Percentiles rank a stretch among this genome's conserved stretches.
Conservation (phyloP, 257 asterid genomes). For the Solanum sitiens region DNA sequence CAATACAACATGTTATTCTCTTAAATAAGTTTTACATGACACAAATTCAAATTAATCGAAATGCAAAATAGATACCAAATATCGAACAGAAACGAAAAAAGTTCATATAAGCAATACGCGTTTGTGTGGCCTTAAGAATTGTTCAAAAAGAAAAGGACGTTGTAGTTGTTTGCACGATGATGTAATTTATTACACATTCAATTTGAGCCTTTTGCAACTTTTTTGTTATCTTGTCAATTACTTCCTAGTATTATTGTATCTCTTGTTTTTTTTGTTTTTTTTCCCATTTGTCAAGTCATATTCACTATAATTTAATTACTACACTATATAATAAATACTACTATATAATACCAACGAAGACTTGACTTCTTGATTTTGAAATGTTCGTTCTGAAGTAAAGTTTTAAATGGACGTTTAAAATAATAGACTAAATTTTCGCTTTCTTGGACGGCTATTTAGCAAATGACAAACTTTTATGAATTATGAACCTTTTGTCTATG, state of each 20-base stretch:
- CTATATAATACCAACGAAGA: background rate
- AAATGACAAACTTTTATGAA: background rate
- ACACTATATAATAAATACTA: background rate
- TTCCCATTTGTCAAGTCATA: background rate
- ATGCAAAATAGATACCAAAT: rapidly evolving
- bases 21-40: rapidly evolving
- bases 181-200: background rate
- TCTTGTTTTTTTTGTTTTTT: background rate
- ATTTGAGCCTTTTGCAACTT: background rate
- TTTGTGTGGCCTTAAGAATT: background rate
- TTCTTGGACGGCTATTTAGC: background rate
- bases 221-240: background rate
- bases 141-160: background rate
- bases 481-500: background rate
- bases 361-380: background rate
- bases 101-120: background rate
- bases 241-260: background rate
- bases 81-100: rapidly evolving
- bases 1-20: rapidly evolving
- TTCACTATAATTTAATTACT: background rate
- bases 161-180: background rate
- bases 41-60: rapidly evolving
- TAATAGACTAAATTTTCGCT: background rate
- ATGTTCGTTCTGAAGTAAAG: background rate
- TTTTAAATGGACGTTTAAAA: background rate